phyloP scores from a whole-genome alignment of 495 filamentous ascomycete genomes.

The Glutinoglossum americanum region DNA sequence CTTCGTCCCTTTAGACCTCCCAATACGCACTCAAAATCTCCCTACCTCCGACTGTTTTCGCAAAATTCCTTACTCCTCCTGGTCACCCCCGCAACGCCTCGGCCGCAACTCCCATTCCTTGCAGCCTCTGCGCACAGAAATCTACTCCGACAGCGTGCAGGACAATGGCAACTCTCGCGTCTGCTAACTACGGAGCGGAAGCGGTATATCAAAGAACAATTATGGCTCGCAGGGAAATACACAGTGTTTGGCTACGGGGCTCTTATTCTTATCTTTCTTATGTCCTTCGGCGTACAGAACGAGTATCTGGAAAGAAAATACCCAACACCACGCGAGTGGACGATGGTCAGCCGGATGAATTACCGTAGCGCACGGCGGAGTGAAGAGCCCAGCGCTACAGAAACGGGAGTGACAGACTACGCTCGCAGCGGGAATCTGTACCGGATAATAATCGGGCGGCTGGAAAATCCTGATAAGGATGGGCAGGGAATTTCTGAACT shows the following conservation, averaged over 20 bases:
- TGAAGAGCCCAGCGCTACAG: conserved; percentile 29
- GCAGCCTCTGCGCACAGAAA: conserved; percentile 20
- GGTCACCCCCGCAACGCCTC: conserved; percentile 12
- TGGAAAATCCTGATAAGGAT: conserved; percentile 44
- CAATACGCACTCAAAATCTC: background rate
- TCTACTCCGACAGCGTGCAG: conserved; percentile 20
- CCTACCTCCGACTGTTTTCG: conserved; percentile 1
- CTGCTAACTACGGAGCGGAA: conserved; percentile 58
- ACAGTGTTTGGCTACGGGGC: conserved; percentile 32
- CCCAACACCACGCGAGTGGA: conserved; percentile 59
- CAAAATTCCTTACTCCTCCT: conserved; percentile 4
- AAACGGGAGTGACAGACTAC: conserved; percentile 39
- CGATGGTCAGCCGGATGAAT: conserved; percentile 33
- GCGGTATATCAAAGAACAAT: conserved; percentile 39
- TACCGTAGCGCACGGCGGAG: conserved; percentile 35
- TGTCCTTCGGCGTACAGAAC: conserved; percentile 36
- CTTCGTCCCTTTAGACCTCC: conserved; percentile 1
- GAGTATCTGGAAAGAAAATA: conserved; percentile 51
- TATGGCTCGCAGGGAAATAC: conserved; percentile 38
- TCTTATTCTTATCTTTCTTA: conserved; percentile 27
- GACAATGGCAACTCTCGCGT: conserved; percentile 34
- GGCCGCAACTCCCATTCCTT: conserved; percentile 71
- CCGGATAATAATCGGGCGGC: conserved; percentile 29
- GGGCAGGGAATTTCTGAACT: conserved; percentile 38
- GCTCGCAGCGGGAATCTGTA: conserved; percentile 31